Evolutionary conservation across 2,329 filamentous ascomycete genomes (phyloP), one percentile per base, ranked within the genome.

Genomic region (Arthrobotrys sphaeroides): DNA sequence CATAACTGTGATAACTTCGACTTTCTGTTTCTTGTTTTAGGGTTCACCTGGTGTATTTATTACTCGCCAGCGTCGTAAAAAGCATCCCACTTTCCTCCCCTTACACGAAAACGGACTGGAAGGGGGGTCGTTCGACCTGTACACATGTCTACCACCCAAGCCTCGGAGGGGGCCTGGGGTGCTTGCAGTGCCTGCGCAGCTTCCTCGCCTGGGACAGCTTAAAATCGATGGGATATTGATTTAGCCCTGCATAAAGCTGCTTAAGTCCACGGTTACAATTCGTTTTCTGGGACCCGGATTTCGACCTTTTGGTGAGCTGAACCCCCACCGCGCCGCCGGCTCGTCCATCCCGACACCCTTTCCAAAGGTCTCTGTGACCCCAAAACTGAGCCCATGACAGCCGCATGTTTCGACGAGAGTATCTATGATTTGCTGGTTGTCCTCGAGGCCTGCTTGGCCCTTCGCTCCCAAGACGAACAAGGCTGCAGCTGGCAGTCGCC

Each of bases 91-190:
- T 68, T 49, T 60, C 42, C 24, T 62, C 26, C 20, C 20, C 26
- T 43, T 13, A 43, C 60, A 26, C 33, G 51, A 62, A 57, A 40
- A 33, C 42, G 61, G 68, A 26, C 45, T 53, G 45, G 60, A 64
- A 64, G 45, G 70, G 69, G 61, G 70, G 70, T 74, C 70, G 62
- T 65, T 74, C 70, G 70, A 68, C 70, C 43, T 68, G 70, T 67
- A 74, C 70, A 74, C 70, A 74, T 74, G 70, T 68, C 70, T 61
- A 53, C 43, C 61, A 26, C 60, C 66, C 55, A 61, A 74, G 70
- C 70, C 70, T 74, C 62, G 64, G 61, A 60, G 60, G 36, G 28
- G 59, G 67, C 43, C 67, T 61, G 67, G 68, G 33, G 67, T 42
- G 24, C 33, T n/a, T 33, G 31, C 33, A 59, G 38, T 40, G 16